Evolutionary conservation across 2,329 filamentous ascomycete genomes (phyloP), one percentile per base, ranked within the genome.

Genomic region (Ceratocystis albifundus): DNA sequence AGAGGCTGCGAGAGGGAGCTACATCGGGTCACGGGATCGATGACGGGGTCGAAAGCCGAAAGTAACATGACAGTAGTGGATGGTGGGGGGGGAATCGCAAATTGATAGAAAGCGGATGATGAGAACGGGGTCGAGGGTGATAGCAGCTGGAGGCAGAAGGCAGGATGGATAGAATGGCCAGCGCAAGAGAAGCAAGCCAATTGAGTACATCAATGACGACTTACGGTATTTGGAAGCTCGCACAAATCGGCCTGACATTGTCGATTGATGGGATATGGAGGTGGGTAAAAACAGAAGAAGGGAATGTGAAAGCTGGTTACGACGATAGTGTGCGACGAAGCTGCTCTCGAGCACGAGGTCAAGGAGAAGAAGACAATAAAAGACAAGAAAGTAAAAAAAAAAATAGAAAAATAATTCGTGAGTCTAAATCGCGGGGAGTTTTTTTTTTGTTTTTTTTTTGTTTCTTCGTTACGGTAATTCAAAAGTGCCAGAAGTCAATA

Each of bases 221-320:
- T 74, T 79, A 87, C 84, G 84, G 77, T 85, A 87, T 74, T 87
- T 87, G 75, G 84, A 87, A 76, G 83, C 80, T 77, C 84, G 81
- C 75, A 86, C 84, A 75, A 87, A 87, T 74, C 84, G 83, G 75
- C 82, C 81, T 74, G 83, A 77, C 83, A 85, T 85, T 41, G 75
- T 71, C 73, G 71, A 68, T 67, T 69, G 66, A 69, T 15, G 10
- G 36, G 70, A 70, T 17, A 7, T 67, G 25, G 15, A 25, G n/a
- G n/a, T n/a, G n/a, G n/a, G n/a, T n/a, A 20, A 41, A 25, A 46
- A 63, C 45, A 46, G 68, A 48, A 48, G 20, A 17, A 48, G 20
- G 20, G 17, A 20, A 48, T n/a, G 8, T n/a, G 4, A 50, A 22
- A 50, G 2, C 20, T 20, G 20, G n/a, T 15, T 10, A 22, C 20